A percentile compares a stretch with the other conserved stretches of the same genome.
Evolutionary conservation across 345 rosid genomes (phyloP).

Genomic region (Arabidopsis arenosa): DNA sequence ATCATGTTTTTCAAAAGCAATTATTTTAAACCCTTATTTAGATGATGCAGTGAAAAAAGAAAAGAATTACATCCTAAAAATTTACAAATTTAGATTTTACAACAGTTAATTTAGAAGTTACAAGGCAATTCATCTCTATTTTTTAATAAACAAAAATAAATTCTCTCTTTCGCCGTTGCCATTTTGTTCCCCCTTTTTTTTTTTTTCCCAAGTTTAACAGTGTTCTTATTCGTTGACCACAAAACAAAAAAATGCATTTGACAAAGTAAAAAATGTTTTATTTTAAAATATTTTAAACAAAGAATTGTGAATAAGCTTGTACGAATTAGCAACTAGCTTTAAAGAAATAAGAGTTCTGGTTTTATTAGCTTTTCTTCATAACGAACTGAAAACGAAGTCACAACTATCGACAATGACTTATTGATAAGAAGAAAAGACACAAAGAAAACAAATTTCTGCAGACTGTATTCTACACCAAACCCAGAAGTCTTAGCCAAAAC

Average conservation of each 20-base stretch:
- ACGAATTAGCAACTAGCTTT: slow-evolving; percentile 20
- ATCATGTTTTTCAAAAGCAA: background rate
- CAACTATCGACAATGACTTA: slow-evolving; percentile 26
- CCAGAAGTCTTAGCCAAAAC: background rate
- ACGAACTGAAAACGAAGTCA: slow-evolving; percentile 33
- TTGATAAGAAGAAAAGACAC: background rate
- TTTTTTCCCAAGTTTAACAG: too few species aligned
- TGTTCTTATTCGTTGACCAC: background rate
- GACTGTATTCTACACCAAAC: slow-evolving; percentile 15
- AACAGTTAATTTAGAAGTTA: too few species aligned
- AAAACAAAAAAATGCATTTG: background rate
- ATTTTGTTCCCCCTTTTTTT: too few species aligned
- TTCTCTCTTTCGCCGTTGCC: too few species aligned
- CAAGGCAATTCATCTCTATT: too few species aligned
- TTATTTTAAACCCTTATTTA: background rate
- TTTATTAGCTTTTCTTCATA: slow-evolving; percentile 14
- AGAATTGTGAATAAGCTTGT: background rate
- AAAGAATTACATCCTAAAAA: background rate
- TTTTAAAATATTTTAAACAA: slow-evolving; percentile 1
- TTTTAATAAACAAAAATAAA: too few species aligned
- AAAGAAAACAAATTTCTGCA: slow-evolving; percentile 10
- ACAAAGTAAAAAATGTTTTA: background rate
- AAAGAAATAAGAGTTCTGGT: slow-evolving; percentile 18
- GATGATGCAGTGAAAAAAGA: background rate
- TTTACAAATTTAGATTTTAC: background rate